These are phyloP conservation scores for Ceratobasidium sp. DNA, from an alignment of 1,284 basidiomycete genomes.

Conservation along the genomic window DNA sequence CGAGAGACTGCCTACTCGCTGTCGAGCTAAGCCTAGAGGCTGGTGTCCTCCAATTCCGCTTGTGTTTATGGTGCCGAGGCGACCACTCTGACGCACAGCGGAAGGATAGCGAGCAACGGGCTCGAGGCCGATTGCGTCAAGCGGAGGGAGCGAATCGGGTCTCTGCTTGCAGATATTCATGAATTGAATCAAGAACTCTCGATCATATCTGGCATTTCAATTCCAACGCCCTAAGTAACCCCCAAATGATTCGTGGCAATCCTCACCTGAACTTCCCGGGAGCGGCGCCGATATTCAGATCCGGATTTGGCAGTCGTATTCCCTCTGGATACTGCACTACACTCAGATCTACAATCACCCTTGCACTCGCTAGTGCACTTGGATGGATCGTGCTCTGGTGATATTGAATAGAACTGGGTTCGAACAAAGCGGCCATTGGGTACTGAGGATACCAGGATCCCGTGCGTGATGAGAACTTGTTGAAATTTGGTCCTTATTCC, in stretches of 20 bases:
- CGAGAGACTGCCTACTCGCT: no score
- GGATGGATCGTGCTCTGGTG: slow-evolving; percentile 53
- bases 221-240: not conserved
- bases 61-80: no score
- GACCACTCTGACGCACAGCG: no score
- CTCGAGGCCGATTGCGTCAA: slow-evolving; percentile 78
- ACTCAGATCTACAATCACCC: slow-evolving; percentile 82
- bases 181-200: slow-evolving; percentile 97
- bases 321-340: slow-evolving; percentile 84
- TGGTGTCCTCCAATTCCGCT: no score
- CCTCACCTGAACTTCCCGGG: slow-evolving; percentile 88
- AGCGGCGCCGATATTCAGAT: slow-evolving; percentile 80
- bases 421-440: not conserved
- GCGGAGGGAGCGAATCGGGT: slow-evolving; percentile 82
- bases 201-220: slow-evolving; percentile 82
- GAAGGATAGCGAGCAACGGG: no score
- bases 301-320: slow-evolving; percentile 81
- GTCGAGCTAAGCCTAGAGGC: no score
- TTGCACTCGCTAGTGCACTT: slow-evolving; percentile 76
- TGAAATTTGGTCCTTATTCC: no score
- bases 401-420: not conserved
- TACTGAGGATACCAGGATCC: no score
- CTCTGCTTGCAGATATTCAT: slow-evolving; percentile 96
- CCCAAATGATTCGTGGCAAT: no score
- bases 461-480: no score